A percentile compares a stretch with the other conserved stretches of the same genome.
phyloP scores from a whole-genome alignment of 805 yeast species.

The Pichia exigua region DNA sequence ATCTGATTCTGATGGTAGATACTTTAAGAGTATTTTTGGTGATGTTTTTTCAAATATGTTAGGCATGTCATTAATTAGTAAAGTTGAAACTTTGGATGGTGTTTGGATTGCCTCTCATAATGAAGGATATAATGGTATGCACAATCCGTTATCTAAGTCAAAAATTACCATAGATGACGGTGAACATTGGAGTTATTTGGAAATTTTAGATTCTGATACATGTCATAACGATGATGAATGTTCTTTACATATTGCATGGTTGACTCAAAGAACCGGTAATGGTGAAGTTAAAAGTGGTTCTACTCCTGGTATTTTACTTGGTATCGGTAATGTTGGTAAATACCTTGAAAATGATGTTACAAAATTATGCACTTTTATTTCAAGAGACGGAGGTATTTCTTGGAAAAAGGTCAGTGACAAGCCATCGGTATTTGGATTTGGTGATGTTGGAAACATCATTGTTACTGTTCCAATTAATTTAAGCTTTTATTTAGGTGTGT shows the following conservation, averaged over 20 bases:
- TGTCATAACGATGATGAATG: slow-evolving; percentile 42
- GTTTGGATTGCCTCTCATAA: slow-evolving; percentile 41
- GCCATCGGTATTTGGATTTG: slow-evolving; percentile 51
- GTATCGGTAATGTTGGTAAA: slow-evolving; percentile 79
- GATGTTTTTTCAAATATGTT: slow-evolving; percentile 30
- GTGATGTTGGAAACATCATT: slow-evolving; percentile 72
- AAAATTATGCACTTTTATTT: slow-evolving; percentile 42
- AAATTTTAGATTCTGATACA: slow-evolving; percentile 35
- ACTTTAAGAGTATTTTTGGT: slow-evolving; percentile 38
- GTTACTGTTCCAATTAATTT: slow-evolving; percentile 43
- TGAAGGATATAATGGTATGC: slow-evolving; percentile 16
- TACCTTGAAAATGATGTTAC: slow-evolving; percentile 27
- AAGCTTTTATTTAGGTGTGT: slow-evolving; percentile 11
- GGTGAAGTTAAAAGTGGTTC: slow-evolving; percentile 41
- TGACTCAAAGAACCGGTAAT: slow-evolving; percentile 31
- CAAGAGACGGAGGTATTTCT: slow-evolving; percentile 70
- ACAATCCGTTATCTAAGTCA: slow-evolving; percentile 19
- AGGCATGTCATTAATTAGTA: slow-evolving; percentile 35
- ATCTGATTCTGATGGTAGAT: slow-evolving; percentile 54
- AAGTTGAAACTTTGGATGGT: slow-evolving; percentile 51
- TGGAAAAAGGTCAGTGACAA: slow-evolving; percentile 54
- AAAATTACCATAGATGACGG: slow-evolving; percentile 48
- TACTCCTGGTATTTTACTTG: slow-evolving; percentile 49
- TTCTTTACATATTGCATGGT: slow-evolving; percentile 35
- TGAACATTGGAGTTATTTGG: slow-evolving; percentile 41